Evolutionary conservation across 345 rosid species (phyloP), one percentile per base, ranked within the genome.

Genomic region (Schrenkiella parvula): DNA sequence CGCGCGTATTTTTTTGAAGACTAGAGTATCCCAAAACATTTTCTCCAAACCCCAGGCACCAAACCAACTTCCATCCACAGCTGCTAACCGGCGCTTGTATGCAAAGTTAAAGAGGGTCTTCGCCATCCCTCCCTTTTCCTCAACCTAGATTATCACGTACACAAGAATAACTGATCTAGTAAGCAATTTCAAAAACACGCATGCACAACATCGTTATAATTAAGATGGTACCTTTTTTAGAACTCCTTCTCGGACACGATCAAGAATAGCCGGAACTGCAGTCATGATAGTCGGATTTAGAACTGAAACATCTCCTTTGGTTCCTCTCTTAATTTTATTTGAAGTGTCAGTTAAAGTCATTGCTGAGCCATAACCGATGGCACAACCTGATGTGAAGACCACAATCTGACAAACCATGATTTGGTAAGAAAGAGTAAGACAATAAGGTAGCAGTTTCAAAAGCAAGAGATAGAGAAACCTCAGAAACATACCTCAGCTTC

Each of bases 31-130:
- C 98, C 97, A 93, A 44, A 90, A 54, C 71, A 74, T 70, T 72
- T 74, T 82, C 86, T 93, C 98, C 68, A 85, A 66, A 55, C 93
- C 92, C 92, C 92, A 85, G 32, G 98, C 98, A 74, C 98, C 98
- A 82, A 90, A 80, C 90, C 90, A 88, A 80, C 88, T 93, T 78
- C 98, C 97, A 79, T 93, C 84, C 64, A 90, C 70, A 32, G 97
- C 92, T 41, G 88, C 82, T 43, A 87, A 56, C 37, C 83, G 80
- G 11, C 98, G 90, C 60, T 83, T 85, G 82, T 85, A 93, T 37
- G 81, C 89, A 76, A 86, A 66, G 75, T 85, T 58, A 63, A 93
- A 90, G 41, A 93, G 90, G 14, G 64, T 86, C 81, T 85, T 87
- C 8, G 80, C 82, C 23, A 90, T 42, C 2, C 96, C 93, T 41